Percentiles rank a stretch among this genome's conserved stretches.
Evolutionary conservation across 2,329 filamentous ascomycete species (phyloP).

Genomic region (Phialocephala subalpina): DNA sequence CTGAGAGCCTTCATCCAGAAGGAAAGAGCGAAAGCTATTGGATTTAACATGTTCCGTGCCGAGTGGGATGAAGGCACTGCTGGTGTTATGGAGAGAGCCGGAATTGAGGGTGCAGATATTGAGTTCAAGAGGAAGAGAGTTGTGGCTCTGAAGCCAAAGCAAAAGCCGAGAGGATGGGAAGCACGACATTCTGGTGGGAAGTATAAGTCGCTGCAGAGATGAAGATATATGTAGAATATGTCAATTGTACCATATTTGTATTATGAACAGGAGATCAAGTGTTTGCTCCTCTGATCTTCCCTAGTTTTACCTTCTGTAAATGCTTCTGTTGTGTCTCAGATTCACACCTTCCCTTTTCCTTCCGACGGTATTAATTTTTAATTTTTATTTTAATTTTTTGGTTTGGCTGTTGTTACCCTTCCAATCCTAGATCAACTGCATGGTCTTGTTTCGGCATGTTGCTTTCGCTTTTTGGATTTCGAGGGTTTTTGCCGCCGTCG

Average conservation of each 20-base stretch:
- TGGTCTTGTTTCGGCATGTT: too few relatives aligned
- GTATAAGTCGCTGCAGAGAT: constrained; percentile 61
- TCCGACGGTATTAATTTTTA: too few relatives aligned
- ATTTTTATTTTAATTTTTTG: too few relatives aligned
- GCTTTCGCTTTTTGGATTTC: too few relatives aligned
- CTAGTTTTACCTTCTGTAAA: background rate
- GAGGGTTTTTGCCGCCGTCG: too few relatives aligned
- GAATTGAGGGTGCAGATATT: constrained; percentile 77
- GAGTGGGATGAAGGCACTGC: constrained; percentile 89
- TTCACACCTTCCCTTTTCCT: background rate
- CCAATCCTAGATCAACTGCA: too few relatives aligned
- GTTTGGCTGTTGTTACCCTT: too few relatives aligned
- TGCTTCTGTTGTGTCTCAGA: background rate
- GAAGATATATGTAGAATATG: constrained; percentile 25
- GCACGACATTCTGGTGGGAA: constrained; percentile 70
- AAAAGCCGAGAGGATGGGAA: constrained; percentile 71
- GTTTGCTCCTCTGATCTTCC: background rate
- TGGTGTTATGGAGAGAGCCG: constrained; percentile 84
- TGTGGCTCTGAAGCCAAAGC: constrained; percentile 68
- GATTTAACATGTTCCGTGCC: constrained; percentile 86
- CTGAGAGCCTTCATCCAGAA: constrained; percentile 78
- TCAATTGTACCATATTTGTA: constrained; percentile 34
- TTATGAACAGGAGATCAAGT: constrained; percentile 24
- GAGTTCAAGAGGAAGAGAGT: constrained; percentile 86
- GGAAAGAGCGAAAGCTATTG: constrained; percentile 75